These are phyloP conservation scores for Umbilicus rupestris DNA, from an alignment of 164 flowering plant species.

Conservation along the genomic window DNA sequence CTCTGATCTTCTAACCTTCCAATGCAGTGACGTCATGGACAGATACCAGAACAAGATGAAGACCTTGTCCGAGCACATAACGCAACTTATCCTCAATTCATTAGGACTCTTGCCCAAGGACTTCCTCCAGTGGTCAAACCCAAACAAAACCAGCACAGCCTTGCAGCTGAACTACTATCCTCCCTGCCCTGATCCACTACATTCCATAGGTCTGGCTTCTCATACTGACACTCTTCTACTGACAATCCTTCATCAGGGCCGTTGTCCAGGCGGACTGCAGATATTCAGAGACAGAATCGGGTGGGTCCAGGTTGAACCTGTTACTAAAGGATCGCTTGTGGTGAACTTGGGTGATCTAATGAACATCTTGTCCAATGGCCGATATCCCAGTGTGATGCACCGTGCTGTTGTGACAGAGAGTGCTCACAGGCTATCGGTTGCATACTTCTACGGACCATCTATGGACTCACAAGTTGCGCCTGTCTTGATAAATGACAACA, in stretches of 20 bases:
- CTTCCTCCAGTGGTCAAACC: not conserved
- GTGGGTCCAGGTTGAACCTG: constrained; percentile 37
- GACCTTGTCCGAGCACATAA: constrained; percentile 21
- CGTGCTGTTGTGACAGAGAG: constrained; percentile 33
- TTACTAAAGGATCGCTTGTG: constrained; percentile 25
- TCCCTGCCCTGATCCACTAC: constrained; percentile 44
- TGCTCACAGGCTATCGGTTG: constrained; percentile 30
- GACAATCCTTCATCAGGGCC: constrained; percentile 42
- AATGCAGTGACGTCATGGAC: constrained; percentile 36
- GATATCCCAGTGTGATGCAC: constrained; percentile 28
- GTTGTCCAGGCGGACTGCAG: constrained; percentile 31
- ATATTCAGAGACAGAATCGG: constrained; percentile 24
- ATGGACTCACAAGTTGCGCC: constrained; percentile 23
- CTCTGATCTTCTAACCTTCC: constrained; percentile 2
- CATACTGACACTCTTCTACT: constrained; percentile 60
- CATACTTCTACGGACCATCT: constrained; percentile 42
- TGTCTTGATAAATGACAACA: not conserved
- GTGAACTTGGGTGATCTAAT: constrained; percentile 54
- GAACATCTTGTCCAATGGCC: constrained; percentile 39
- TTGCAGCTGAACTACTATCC: constrained; percentile 61
- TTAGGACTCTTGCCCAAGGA: constrained; percentile 21
- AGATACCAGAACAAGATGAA: constrained; percentile 43
- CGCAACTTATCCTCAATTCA: constrained; percentile 22
- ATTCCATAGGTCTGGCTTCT: constrained; percentile 52
- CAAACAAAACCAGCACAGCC: constrained; percentile 17